phyloP scores from a whole-genome alignment of 768 basidiomycete species.

The Lentinula boryana region DNA sequence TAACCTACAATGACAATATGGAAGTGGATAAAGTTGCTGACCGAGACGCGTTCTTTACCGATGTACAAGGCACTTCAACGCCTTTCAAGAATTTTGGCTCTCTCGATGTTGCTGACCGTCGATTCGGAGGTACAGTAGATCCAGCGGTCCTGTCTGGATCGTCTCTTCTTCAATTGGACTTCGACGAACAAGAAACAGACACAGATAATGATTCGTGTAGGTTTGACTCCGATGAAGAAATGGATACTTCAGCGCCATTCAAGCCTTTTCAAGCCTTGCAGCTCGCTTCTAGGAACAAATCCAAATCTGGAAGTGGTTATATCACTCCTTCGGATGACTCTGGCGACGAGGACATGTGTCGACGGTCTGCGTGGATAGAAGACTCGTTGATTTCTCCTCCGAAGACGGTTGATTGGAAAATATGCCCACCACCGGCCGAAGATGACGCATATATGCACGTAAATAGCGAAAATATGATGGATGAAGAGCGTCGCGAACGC shows the following conservation, averaged over 20 bases:
- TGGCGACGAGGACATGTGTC: constrained; percentile 7
- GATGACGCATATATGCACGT: constrained; percentile 9
- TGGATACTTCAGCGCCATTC: neutral
- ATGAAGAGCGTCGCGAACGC: constrained; percentile 17
- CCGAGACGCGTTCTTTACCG: constrained; percentile 3
- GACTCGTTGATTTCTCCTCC: constrained; percentile 20
- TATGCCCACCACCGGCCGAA: constrained; percentile 3
- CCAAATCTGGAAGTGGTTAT: constrained; percentile 5
- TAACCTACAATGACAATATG: constrained; percentile 6
- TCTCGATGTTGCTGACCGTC: neutral
- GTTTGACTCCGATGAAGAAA: constrained; percentile 1
- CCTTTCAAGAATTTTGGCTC: constrained; percentile 7
- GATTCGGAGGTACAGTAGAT: neutral
- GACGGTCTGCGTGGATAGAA: constrained; percentile 17
- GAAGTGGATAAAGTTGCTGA: constrained; percentile 6
- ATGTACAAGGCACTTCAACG: constrained; percentile 7
- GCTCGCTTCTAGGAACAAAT: neutral
- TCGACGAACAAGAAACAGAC: neutral
- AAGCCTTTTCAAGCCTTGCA: neutral
- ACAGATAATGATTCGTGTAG: constrained; percentile 1
- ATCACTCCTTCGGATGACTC: constrained; percentile 7
- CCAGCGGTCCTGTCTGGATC: neutral
- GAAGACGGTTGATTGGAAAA: constrained; percentile 14
- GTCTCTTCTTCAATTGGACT: neutral
- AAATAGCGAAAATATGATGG: neutral